Percentiles rank a stretch among this genome's conserved stretches.
Evolutionary conservation across 441 rosid species (phyloP).

Genomic region (Metrosideros polymorpha): DNA sequence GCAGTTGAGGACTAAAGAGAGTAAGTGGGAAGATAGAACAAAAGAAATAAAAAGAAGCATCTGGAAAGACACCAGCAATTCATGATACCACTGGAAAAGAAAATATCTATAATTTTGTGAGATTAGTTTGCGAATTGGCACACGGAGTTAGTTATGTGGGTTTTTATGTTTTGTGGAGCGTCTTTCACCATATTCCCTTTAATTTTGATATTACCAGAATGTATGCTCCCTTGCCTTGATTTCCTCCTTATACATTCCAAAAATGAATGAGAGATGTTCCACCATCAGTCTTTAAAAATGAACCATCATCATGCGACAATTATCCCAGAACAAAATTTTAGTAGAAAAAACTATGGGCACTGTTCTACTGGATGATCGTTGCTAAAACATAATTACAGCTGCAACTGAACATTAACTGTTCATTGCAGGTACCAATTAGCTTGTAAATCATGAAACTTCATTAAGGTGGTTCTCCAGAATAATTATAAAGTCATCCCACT

Average conservation of each 20-base stretch:
- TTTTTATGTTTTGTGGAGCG: neutral
- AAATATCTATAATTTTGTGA: neutral
- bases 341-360: neutral
- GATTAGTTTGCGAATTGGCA: neutral
- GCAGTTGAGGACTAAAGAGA: neutral
- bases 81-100: neutral
- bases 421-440: neutral
- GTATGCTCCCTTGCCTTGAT: neutral
- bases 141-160: neutral
- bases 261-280: neutral
- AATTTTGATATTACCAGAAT: neutral
- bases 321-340: neutral
- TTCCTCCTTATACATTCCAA: neutral
- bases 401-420: neutral
- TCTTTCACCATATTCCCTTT: neutral
- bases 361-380: neutral
- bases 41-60: neutral
- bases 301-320: neutral
- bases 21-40: neutral
- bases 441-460: neutral
- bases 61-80: neutral
- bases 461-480: neutral
- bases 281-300: neutral
- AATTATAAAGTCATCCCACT: neutral
- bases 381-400: neutral